Evolutionary conservation across 805 yeast genomes (phyloP).

Genomic region (Saturnispora zaruensis): DNA sequence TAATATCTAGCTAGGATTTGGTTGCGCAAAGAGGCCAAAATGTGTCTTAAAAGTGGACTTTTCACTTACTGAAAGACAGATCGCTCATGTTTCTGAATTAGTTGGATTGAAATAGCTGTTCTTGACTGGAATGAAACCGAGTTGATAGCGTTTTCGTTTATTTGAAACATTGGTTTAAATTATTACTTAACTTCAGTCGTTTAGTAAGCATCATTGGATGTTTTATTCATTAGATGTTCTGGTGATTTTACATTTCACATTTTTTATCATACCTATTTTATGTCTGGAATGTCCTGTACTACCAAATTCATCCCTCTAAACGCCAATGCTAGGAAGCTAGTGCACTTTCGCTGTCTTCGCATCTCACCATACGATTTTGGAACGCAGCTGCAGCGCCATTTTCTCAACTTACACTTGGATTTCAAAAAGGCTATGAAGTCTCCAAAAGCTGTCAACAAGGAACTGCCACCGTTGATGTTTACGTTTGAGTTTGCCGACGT

Average conservation of each 20-base stretch:
- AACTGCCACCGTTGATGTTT: constrained; percentile 50
- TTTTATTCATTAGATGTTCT: not conserved
- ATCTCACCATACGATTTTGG: constrained; percentile 40
- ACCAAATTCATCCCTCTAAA: not conserved
- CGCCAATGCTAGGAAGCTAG: not conserved
- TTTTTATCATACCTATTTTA: not conserved
- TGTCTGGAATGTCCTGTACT: not conserved
- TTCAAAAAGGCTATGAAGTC: constrained; percentile 19
- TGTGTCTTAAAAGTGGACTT: not conserved
- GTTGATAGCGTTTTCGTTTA: too few relatives aligned
- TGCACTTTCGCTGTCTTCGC: constrained; percentile 36
- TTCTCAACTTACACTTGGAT: constrained; percentile 47
- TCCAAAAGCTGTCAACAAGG: constrained; percentile 31
- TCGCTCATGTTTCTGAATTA: not conserved
- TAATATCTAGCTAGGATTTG: too few relatives aligned
- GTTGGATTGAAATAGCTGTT: not conserved
- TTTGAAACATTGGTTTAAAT: too few relatives aligned
- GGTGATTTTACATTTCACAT: not conserved
- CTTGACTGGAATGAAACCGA: not conserved
- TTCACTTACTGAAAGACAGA: not conserved
- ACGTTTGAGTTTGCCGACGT: constrained; percentile 83
- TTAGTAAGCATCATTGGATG: not conserved
- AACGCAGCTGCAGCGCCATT: constrained; percentile 43
- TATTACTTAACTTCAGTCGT: too few relatives aligned
- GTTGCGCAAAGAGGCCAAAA: too few relatives aligned